phyloP scores from a whole-genome alignment of 2,329 filamentous ascomycete genomes.

The Alternaria infectoria region DNA sequence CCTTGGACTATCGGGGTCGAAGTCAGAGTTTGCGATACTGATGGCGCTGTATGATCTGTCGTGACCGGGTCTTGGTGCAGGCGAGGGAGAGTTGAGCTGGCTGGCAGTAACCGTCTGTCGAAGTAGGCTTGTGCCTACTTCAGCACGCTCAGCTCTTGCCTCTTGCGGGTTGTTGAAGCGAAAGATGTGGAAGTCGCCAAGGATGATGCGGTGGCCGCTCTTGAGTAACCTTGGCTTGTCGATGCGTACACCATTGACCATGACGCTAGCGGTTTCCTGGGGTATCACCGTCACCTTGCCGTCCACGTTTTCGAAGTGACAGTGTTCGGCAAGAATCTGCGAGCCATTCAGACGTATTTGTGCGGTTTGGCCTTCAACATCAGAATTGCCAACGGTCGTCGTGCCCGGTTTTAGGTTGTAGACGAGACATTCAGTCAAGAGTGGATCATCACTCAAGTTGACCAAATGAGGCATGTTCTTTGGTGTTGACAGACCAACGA shows the following conservation, averaged over 20 bases:
- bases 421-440: constrained; percentile 93
- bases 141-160: constrained; percentile 87
- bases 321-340: constrained; percentile 91
- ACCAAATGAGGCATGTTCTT: constrained; percentile 99
- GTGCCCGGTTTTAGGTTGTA: constrained; percentile 97
- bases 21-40: constrained; percentile 79
- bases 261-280: constrained; percentile 89
- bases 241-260: constrained; percentile 95
- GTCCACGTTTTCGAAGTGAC: constrained; percentile 90
- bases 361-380: constrained; percentile 74
- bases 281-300: constrained; percentile 92
- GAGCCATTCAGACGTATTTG: constrained; percentile 95
- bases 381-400: constrained; percentile 93
- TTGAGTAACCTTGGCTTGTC: constrained; percentile 84
- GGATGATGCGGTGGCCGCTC: constrained; percentile 91
- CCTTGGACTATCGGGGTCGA: constrained; percentile 72
- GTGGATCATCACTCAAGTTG: constrained; percentile 81
- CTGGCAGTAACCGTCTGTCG: constrained; percentile 77
- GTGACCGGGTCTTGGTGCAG: constrained; percentile 69
- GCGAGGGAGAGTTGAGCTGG: constrained; percentile 69
- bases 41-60: constrained; percentile 69
- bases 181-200: constrained; percentile 99
- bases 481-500: constrained; percentile 90
- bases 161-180: constrained; percentile 98
- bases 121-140: constrained; percentile 76